Conservation (phyloP, 371 early-diverging fungal species). For the Circinella umbellata region DNA sequence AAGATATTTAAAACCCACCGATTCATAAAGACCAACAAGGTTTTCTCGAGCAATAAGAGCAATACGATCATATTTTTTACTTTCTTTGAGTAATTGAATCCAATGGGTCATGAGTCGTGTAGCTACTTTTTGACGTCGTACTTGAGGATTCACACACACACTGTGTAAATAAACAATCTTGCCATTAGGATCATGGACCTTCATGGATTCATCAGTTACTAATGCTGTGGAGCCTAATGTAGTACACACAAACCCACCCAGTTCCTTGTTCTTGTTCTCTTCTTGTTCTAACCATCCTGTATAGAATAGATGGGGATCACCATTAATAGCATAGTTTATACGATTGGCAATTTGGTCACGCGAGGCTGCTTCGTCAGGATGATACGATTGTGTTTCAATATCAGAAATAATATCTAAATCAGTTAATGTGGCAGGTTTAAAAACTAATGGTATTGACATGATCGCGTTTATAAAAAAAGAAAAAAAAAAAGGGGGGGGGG, state of each 20-base stretch:
- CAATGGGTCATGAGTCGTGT: constrained; percentile 50
- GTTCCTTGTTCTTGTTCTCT: not conserved
- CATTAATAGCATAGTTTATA: constrained; percentile 43
- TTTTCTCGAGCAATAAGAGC: constrained; percentile 63
- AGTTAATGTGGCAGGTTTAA: constrained; percentile 25
- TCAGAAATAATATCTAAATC: constrained; percentile 38
- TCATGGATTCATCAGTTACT: constrained; percentile 74
- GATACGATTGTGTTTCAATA: constrained; percentile 55
- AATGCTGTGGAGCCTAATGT: constrained; percentile 50
- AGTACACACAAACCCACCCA: constrained; percentile 67
- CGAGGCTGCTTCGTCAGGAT: constrained; percentile 70
- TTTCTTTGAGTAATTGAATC: constrained; percentile 40
- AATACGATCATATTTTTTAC: constrained; percentile 48
- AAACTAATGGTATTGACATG: constrained; percentile 2
- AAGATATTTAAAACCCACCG: constrained; percentile 61
- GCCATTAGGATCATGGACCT: constrained; percentile 62
- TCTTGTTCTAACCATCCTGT: constrained; percentile 36
- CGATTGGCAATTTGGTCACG: constrained; percentile 59
- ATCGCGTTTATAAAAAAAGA: too few relatives aligned
- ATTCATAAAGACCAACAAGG: constrained; percentile 61
- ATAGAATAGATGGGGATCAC: constrained; percentile 59
- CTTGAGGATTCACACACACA: constrained; percentile 60
- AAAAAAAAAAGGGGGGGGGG: too few relatives aligned
- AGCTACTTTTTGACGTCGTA: constrained; percentile 66
- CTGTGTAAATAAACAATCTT: constrained; percentile 71